A percentile compares a stretch with the other conserved stretches of the same genome.
Conservation (phyloP, 371 early-diverging fungal genomes). For the Dinochytrium kinnereticum region DNA sequence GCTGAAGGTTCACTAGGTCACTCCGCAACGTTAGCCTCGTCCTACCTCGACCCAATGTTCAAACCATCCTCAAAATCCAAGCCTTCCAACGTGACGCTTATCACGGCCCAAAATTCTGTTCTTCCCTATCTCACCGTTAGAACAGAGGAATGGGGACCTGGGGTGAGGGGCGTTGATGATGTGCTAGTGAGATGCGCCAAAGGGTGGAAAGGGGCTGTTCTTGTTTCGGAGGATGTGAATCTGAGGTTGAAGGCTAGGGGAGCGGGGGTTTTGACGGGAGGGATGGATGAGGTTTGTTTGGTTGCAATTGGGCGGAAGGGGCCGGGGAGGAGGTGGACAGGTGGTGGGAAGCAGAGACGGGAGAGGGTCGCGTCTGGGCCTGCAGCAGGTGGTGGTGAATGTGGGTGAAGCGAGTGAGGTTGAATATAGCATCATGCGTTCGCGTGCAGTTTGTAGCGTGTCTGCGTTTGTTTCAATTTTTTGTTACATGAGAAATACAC, state of each 20-base stretch:
- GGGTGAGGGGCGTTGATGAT: slow-evolving; percentile 41
- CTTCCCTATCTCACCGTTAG: slow-evolving; percentile 38
- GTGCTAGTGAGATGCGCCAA: slow-evolving; percentile 38
- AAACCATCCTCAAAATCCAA: not conserved
- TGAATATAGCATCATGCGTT: too few relatives aligned
- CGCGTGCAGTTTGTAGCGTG: too few relatives aligned
- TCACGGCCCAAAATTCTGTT: slow-evolving; percentile 37
- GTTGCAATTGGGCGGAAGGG: slow-evolving; percentile 10
- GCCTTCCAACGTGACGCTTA: slow-evolving; percentile 19
- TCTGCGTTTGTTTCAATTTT: too few relatives aligned
- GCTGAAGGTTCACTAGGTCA: slow-evolving; percentile 3
- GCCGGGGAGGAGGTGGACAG: not conserved
- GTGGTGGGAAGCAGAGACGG: not conserved
- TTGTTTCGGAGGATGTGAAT: slow-evolving; percentile 50
- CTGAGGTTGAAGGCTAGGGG: slow-evolving; percentile 49
- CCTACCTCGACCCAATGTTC: slow-evolving; percentile 32
- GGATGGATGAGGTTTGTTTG: slow-evolving; percentile 21
- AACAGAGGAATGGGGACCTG: slow-evolving; percentile 41
- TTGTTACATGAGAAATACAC: too few relatives aligned
- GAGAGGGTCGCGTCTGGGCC: not conserved
- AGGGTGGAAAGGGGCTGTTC: slow-evolving; percentile 19
- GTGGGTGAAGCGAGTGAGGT: not conserved
- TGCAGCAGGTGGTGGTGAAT: too few relatives aligned
- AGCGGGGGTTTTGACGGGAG: slow-evolving; percentile 22
- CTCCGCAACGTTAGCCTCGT: slow-evolving; percentile 18